These are phyloP conservation scores for Sergeia podlipaevii DNA, from an alignment of 208 protist genomes.

Conservation along the genomic window DNA sequence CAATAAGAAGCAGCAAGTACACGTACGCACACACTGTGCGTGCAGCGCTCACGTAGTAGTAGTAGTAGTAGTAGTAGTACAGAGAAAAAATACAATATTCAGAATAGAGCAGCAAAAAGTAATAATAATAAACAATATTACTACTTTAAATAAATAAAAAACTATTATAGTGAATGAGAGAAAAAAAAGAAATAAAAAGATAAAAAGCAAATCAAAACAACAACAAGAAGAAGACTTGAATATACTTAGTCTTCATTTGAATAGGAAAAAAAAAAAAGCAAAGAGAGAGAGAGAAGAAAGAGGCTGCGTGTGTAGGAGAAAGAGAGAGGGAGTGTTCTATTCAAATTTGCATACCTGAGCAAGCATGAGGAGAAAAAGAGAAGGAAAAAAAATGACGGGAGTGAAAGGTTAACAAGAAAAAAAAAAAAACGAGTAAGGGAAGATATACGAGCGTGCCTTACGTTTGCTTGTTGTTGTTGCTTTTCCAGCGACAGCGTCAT, in stretches of 20 bases:
- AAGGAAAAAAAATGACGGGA: background rate
- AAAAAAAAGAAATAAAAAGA: background rate
- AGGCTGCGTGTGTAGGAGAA: background rate
- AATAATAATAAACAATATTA: background rate
- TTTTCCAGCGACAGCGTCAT: too few species aligned
- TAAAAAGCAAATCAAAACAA: background rate
- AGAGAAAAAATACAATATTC: slow-evolving; percentile 2
- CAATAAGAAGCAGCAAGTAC: background rate
- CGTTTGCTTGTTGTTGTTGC: too few species aligned
- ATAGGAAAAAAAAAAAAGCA: slow-evolving; percentile 3
- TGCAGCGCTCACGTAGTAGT: too few species aligned
- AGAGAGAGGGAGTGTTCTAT: background rate
- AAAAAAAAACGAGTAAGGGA: background rate
- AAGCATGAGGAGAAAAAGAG: background rate
- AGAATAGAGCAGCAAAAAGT: background rate
- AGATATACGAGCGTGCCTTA: background rate
- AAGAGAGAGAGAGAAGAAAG: slow-evolving; percentile 4
- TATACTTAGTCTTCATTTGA: background rate
- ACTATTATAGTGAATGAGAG: background rate
- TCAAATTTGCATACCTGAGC: background rate
- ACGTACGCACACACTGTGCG: too few species aligned
- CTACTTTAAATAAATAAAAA: slow-evolving; percentile 3
- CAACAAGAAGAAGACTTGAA: background rate
- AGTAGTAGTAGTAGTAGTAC: background rate
- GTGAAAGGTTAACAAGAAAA: background rate